Percentiles rank a stretch among this genome's conserved stretches.
Conservation (phyloP, 768 basidiomycete genomes). For the Tulasnella sp. region DNA sequence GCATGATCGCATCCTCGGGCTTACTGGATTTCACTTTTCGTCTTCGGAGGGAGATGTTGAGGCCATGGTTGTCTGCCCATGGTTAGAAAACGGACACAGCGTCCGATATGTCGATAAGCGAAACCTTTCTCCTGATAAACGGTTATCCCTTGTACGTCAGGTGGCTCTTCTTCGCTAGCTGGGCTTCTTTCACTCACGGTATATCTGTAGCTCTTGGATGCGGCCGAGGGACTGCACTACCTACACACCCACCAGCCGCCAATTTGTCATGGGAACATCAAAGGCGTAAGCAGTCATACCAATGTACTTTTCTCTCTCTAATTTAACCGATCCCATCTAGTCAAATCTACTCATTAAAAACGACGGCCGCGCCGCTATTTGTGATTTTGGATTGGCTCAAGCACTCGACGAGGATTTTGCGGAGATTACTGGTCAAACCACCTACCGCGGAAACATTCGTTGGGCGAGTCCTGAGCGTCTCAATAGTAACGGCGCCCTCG, state of each 20-base stretch:
- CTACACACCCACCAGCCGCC: background rate
- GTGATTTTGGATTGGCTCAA: background rate
- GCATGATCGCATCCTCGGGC: background rate
- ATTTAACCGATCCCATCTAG: background rate
- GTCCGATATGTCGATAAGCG: background rate
- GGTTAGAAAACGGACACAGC: background rate
- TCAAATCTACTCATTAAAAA: background rate
- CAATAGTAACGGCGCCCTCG: background rate
- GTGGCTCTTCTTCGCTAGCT: background rate
- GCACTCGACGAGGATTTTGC: background rate
- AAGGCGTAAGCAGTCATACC: background rate
- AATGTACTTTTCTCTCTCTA: background rate
- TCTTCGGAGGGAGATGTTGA: background rate
- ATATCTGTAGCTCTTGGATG: background rate
- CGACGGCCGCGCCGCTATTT: background rate
- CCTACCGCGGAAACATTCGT: background rate
- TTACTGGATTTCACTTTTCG: background rate
- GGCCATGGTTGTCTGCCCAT: background rate
- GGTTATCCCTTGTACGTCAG: background rate
- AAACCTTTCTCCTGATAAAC: background rate
- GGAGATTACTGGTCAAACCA: background rate
- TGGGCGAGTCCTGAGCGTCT: background rate
- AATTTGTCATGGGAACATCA: conserved; percentile 10
- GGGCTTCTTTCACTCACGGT: background rate
- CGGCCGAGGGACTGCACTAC: background rate